Conservation (phyloP, 768 basidiomycete genomes). For the Naganishia vishniacii region DNA sequence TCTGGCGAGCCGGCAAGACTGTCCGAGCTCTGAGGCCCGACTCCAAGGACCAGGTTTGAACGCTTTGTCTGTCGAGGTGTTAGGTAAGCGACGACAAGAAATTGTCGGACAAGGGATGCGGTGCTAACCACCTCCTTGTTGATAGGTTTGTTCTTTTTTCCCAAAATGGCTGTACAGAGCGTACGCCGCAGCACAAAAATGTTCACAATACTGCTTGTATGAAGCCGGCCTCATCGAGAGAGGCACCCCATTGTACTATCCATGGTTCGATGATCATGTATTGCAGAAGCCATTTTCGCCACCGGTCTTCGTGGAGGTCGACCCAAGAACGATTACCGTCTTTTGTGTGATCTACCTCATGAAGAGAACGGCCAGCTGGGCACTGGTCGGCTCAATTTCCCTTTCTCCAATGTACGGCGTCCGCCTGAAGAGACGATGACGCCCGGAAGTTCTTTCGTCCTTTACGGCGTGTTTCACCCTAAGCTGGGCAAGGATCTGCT, state of each 20-base stretch:
- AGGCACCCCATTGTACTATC: constrained; percentile 18
- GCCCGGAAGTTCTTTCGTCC: too few relatives aligned
- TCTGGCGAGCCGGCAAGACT: constrained; percentile 94
- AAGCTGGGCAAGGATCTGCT: too few relatives aligned
- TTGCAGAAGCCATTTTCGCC: background rate
- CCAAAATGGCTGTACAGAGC: constrained; percentile 15
- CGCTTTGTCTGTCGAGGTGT: background rate
- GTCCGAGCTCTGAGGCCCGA: constrained; percentile 64
- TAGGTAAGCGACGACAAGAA: background rate
- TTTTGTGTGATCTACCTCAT: too few relatives aligned
- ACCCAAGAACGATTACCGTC: too few relatives aligned
- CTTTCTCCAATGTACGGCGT: too few relatives aligned
- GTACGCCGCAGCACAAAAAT: constrained; percentile 15
- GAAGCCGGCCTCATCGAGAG: constrained; percentile 14
- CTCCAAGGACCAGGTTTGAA: constrained; percentile 19
- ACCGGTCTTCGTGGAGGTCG: too few relatives aligned
- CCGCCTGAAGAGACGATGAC: too few relatives aligned
- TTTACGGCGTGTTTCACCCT: too few relatives aligned
- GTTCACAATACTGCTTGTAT: constrained; percentile 20
- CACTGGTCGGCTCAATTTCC: too few relatives aligned
- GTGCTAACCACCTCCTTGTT: too few relatives aligned
- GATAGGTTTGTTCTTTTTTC: background rate
- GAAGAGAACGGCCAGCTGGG: too few relatives aligned
- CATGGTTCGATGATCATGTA: constrained; percentile 19
- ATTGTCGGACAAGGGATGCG: too few relatives aligned